Evolutionary conservation across 2,329 filamentous ascomycete genomes (phyloP), one percentile per base, ranked within the genome.

Genomic region (Aspergillus proliferans): DNA sequence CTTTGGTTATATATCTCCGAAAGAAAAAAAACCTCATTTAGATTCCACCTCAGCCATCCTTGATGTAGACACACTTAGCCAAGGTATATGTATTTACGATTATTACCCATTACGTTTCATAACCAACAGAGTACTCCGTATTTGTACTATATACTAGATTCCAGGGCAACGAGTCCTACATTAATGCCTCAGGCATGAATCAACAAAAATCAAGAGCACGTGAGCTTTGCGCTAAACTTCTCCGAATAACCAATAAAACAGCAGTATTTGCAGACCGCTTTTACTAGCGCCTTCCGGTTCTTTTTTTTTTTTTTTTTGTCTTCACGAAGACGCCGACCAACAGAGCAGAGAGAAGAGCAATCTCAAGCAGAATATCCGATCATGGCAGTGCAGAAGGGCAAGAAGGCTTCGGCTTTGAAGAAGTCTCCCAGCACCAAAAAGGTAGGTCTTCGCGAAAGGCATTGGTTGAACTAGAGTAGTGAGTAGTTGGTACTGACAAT

Each of bases 341-440:
- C 21, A 40, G 18, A 22, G 15, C 40, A 49, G 48, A 49, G 36
- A 49, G 34, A 48, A 43, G 42, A 42, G 3, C 15, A 44, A 52
- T 14, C 24, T 12, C 28, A 30, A 21, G 14, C 18, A 18, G 36
- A n/a, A 15, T 36, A 19, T 19, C 19, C 19, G 49, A 59, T 22
- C 24, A 70, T 70, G 66, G 64, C 60, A 34, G 45, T 40, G 12
- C 49, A 54, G 28, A 61, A 59, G 40, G 50, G 33, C 24, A 62
- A 63, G 47, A 62, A 60, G 33, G 38, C 47, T 15, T 34, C 57
- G 33, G 43, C 58, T 15, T 30, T 51, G 18, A 64, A 61, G 46
- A 59, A 59, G 52, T 40, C 55, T 40, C 51, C 57, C 49, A 52
- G 50, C 33, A 62, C 64, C 48, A 62, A 63, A 52, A 56, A 52